These are phyloP conservation scores for Otatea glauca DNA, from an alignment of 176 grass and related monocot genomes.

Conservation along the genomic window DNA sequence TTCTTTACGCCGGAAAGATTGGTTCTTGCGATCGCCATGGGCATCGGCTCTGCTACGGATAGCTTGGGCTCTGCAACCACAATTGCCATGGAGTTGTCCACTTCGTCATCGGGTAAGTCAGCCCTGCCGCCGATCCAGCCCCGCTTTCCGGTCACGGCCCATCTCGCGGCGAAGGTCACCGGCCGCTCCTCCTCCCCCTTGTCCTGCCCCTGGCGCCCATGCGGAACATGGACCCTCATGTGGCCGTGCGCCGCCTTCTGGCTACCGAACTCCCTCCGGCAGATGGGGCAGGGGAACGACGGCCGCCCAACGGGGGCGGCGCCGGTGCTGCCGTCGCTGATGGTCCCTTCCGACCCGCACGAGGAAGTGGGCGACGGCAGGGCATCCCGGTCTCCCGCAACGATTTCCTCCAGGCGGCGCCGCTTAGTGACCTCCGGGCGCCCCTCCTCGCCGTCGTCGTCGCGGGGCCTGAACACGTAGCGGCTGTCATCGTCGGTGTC, in stretches of 20 bases:
- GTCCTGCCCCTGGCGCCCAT: background rate
- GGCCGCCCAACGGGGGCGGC: background rate
- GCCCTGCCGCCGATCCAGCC: background rate
- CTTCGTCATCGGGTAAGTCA: background rate
- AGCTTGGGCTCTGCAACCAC: background rate
- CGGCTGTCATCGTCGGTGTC: background rate
- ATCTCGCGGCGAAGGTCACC: background rate
- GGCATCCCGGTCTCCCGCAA: background rate
- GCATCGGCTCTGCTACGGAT: background rate
- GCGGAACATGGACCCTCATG: constrained; percentile 36
- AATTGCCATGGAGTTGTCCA: background rate
- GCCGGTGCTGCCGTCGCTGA: constrained; percentile 20
- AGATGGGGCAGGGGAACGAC: constrained; percentile 19
- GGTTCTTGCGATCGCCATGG: background rate
- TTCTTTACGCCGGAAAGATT: background rate
- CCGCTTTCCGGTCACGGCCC: constrained; percentile 40
- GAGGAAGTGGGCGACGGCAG: constrained; percentile 1
- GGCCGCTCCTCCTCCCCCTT: background rate
- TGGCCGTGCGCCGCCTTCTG: constrained; percentile 36
- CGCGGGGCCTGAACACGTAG: background rate
- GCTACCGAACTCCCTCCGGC: constrained; percentile 19
- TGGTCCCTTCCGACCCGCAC: background rate
- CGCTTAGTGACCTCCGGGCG: background rate
- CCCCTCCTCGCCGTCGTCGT: background rate
- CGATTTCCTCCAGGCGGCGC: background rate